Base-by-base conservation (phyloP, 2,329 filamentous ascomycete species). In the Myriosclerotinia duriaeana region DNA sequence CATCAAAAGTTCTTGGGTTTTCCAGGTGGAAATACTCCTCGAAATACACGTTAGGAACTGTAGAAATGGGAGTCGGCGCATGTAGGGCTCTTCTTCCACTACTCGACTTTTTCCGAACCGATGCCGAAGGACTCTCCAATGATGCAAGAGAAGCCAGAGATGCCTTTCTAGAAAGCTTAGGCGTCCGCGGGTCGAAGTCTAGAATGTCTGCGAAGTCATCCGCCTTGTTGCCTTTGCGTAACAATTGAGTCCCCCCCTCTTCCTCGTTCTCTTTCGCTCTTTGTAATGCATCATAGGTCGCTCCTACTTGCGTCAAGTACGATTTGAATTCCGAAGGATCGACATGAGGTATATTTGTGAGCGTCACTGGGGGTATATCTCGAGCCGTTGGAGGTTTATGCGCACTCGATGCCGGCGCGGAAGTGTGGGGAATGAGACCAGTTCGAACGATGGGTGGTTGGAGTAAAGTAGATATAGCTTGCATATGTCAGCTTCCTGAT, bases 11-110 rank as follows among this genome's bases (percentile, higher is more conserved):
- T 61, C 95, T 87, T 0, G 95, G 95, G 70, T 99, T 98, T 76
- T 99, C 95, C 9, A 99, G 84, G 73, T 92, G 94, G 72, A 99
- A 99, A 72, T 93, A 89, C 44, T 96, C 91, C 64, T 98, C 95
- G 72, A 97, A 97, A 76, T 98, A 99, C 14, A 99, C 91, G 59
- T 82, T 85, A 0, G 95, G 95, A 53, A 99, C 97, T 0, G 93
- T 98, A 5, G 93, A 95, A 38, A 99, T 68, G 85, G 93, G 95
- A 1, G 95, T 92, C 1, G 91, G 87, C 0, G 90, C 90, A 68
- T 93, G 90, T 0, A 84, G 78, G 52, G 83, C 83, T 71, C 88
- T 87, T 73, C 86, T 86, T 66, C 79, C 76, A 48, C 79, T 82
- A 72, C 81, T 86, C 38, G 79, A 82, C 65, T 83, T 81, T 71